These are phyloP conservation scores for Castanea mollissima DNA, from an alignment of 306 rosid genomes.

Conservation along the genomic window DNA sequence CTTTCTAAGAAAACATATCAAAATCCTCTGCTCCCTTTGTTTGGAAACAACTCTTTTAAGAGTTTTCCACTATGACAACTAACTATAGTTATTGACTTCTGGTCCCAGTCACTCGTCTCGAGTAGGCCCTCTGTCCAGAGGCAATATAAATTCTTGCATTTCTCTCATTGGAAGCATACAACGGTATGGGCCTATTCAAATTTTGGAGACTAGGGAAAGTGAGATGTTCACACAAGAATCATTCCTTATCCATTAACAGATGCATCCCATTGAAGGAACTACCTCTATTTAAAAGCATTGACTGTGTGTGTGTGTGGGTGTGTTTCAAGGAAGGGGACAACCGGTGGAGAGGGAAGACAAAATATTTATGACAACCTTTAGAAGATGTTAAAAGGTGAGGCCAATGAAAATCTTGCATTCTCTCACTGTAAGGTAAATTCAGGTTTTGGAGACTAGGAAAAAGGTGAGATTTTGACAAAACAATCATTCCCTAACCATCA, in stretches of 20 bases:
- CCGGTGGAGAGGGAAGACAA: too few species aligned
- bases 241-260: background rate
- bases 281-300: background rate
- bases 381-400: background rate
- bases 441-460: background rate
- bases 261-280: background rate
- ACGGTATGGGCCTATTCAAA: background rate
- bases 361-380: too few species aligned
- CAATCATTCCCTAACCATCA: background rate
- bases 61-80: too few species aligned
- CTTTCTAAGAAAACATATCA: too few species aligned
- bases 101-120: too few species aligned
- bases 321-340: too few species aligned
- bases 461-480: background rate
- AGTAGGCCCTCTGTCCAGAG: background rate
- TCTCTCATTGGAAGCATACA: background rate
- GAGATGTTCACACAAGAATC: background rate
- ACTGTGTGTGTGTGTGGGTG: too few species aligned
- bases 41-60: too few species aligned
- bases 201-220: background rate
- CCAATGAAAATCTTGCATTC: background rate
- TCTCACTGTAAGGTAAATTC: background rate
- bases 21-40: too few species aligned
- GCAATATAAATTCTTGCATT: background rate
- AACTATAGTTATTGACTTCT: too few species aligned